These are phyloP conservation scores for Termitomyces sp. DNA, from an alignment of 768 basidiomycete genomes.

Conservation along the genomic window DNA sequence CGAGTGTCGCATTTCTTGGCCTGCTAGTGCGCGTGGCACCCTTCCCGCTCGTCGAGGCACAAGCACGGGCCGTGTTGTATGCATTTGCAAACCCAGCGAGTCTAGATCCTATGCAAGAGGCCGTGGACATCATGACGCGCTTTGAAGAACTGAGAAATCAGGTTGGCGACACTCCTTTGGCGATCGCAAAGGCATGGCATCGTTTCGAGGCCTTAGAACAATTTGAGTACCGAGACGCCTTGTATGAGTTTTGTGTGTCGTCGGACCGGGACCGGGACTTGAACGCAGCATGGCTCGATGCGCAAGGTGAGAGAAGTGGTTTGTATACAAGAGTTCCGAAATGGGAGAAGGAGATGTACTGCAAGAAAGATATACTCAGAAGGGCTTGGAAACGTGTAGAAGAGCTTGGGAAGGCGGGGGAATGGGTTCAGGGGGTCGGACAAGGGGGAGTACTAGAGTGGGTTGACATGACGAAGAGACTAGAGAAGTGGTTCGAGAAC, in stretches of 20 bases:
- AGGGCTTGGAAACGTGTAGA: conserved; percentile 56
- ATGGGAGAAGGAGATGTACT: conserved; percentile 60
- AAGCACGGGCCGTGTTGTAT: conserved; percentile 58
- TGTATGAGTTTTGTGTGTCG: conserved; percentile 42
- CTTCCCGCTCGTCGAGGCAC: conserved; percentile 74
- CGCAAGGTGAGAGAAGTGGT: neutral
- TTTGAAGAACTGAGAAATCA: conserved; percentile 34
- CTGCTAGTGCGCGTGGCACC: conserved; percentile 58
- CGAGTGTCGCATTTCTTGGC: conserved; percentile 62
- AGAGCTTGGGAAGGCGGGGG: conserved; percentile 47
- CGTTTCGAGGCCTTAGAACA: conserved; percentile 46
- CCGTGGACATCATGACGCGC: conserved; percentile 42
- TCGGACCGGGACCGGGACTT: conserved; percentile 6
- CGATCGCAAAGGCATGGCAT: conserved; percentile 55
- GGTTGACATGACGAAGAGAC: conserved; percentile 39
- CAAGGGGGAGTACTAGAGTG: conserved; percentile 53
- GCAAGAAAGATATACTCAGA: conserved; percentile 41
- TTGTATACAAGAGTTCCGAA: conserved; percentile 27
- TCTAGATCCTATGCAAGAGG: conserved; percentile 45
- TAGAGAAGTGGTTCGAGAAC: conserved; percentile 27
- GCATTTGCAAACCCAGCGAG: conserved; percentile 48
- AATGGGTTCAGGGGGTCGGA: conserved; percentile 64
- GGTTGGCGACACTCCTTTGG: conserved; percentile 27
- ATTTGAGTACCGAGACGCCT: conserved; percentile 61
- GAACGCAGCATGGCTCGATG: conserved; percentile 2